Base-by-base conservation (phyloP, 2,329 filamentous ascomycete genomes). In the Fusarium piperis region DNA sequence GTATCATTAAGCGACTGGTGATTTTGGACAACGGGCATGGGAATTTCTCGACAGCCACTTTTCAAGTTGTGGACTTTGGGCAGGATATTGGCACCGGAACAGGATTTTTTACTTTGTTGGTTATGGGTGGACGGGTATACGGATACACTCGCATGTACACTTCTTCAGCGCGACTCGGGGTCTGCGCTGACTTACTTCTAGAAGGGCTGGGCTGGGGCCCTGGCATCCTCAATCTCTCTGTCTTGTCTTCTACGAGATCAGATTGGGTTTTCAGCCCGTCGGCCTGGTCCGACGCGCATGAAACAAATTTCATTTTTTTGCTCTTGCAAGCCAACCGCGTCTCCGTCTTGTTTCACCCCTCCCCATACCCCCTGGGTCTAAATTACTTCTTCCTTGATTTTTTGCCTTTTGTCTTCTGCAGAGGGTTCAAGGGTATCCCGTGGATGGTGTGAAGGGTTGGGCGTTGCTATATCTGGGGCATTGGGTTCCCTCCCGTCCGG, bases 401-500 rank as follows among this genome's bases (percentile, higher is more conserved):
- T 39, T 62, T 10, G 5, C 28, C 11, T 28, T 9, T 7, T 7
- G 15, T 44, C 39, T 23, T 20, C 20, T 44, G 2, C 51, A 46
- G 69, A 71, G 59, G 63, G 66, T 64, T 59, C 56, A 53, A 69
- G 51, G 57, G 41, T 28, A 66, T 13, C 39, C 36, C 12, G 18
- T 23, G 48, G 58, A 60, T 67, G 69, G 65, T 72, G 69, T 72
- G 69, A 55, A 36, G 55, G 62, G 62, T 70, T 72, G 62, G 65
- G 62, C 69, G 62, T 56, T 61, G 44, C 66, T 48, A 55, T 72
- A 59, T 61, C 59, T 59, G 51, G 60, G 58, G 32, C 53, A 51
- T 73, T 74, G 65, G 71, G 71, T 70, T 74, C 68, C 68, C 71
- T 74, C 64, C 68, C 65, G 58, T 36, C 65, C 64, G 56, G 71